Evolutionary conservation across 2,329 filamentous ascomycete genomes (phyloP).

Genomic region (Beauveria sp.): DNA sequence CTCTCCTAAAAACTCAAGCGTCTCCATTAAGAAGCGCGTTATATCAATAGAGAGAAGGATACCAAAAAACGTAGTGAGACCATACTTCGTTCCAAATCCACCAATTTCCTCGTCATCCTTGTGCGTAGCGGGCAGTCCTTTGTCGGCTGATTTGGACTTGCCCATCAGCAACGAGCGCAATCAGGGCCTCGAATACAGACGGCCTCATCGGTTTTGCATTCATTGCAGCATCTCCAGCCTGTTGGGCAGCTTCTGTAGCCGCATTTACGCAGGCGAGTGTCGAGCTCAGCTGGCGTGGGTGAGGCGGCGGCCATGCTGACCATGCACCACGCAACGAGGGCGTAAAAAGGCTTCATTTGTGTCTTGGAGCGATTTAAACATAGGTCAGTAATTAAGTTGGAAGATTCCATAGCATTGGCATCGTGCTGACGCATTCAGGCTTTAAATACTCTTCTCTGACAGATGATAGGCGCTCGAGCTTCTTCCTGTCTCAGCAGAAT

Average conservation of each 20-base stretch:
- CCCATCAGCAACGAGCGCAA: background rate
- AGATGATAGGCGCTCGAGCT: no score
- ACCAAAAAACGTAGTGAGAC: background rate
- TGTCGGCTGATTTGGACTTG: background rate
- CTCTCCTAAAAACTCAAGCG: no score
- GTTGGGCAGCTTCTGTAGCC: background rate
- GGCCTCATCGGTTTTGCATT: background rate
- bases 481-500: no score
- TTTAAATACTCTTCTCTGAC: no score
- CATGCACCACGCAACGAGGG: background rate
- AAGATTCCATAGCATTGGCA: no score
- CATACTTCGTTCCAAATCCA: no score
- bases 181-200: background rate
- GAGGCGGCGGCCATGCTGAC: background rate
- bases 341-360: background rate
- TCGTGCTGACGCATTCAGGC: no score
- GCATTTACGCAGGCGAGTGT: background rate
- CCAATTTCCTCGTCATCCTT: background rate
- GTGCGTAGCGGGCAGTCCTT: background rate
- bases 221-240: background rate
- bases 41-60: no score
- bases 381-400: no score
- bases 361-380: background rate
- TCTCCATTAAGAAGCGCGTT: no score
- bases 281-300: background rate